Evolutionary conservation across 2,329 filamentous ascomycete species (phyloP), one percentile per base, ranked within the genome.

Genomic region (Calonectria crousiana): DNA sequence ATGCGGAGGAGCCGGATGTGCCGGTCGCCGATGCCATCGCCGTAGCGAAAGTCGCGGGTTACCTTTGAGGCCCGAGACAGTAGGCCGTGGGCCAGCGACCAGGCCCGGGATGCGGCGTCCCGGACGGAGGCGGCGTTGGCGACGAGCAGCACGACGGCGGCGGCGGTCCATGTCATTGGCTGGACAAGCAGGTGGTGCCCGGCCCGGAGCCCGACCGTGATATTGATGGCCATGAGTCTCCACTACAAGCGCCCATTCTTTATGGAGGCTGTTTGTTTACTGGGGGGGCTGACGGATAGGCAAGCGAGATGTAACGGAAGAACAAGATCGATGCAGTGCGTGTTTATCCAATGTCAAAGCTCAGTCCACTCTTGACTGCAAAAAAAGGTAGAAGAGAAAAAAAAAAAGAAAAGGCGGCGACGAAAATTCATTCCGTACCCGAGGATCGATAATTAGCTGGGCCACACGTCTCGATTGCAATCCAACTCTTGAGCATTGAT

Each of bases 1-100:
- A 79, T 73, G 34, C 72, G 76, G 38, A 78, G 28, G 28, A 78
- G 75, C 9, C 77, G 75, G 41, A 78, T 75, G 18, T 75, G 74
- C 18, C 71, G 28, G 30, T 58, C 53, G 10, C 51, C 70, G 26
- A 79, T 71, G 26, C 20, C 60, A 16, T 78, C 73, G 18, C 9
- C 28, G 38, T 79, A 76, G 10, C n/a, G 26, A 47, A 76, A 78
- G 28, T 58, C 74, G 14, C 36, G 56, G 0, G 67, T 4, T 1
- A 10, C 16, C 18, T 53, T 44, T 16, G 49, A 44, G 23, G 14
- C 32, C 26, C 26, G 53, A 8, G 67, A 51, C 23, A 74, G 16
- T 5, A 26, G 28, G 3, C 11, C 36, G 14, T 32, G 47, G 10
- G 69, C n/a, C 30, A 69, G 62, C 10, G 32, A 41, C 44, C 67